Base-by-base conservation (phyloP, 78 protist species). In the Bodo saltans region DNA sequence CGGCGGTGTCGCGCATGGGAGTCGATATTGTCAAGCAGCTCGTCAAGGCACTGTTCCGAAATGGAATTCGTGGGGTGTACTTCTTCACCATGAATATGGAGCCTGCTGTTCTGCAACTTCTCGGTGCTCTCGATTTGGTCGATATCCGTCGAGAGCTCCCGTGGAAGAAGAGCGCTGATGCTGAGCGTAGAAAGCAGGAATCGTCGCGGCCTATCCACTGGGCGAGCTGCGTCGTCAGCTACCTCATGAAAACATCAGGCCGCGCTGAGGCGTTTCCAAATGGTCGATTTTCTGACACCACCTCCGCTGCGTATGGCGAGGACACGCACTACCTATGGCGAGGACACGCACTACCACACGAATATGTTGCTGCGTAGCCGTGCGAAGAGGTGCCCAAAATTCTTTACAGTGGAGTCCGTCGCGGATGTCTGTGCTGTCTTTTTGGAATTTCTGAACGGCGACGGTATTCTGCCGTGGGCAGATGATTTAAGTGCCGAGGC, bases 191-290 rank as follows among this genome's bases (percentile, higher is more conserved):
- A 72, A n/a, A 12, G 42, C 4, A 85, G 52, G 86, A 83, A 71
- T 74, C 84, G 41, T 89, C 88, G 71, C 85, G 93, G 0, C 93
- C 93, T 12, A 87, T 87, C 69, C 88, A 85, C 86, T 90, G 93
- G 93, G 82, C 90, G 37, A 88, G 88, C 87, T 33, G 91, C 38
- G 86, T 87, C 33, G 11, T 72, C 41, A 67, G 83, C 68, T 90
- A 90, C 88, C 38, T 85, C 39, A 1, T 92, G 92, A 75, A 97
- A 41, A 96, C 98, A 25, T 60, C 70, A 0, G 68, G 42, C 23
- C 95, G 99, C 98, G 99, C 95, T 80, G 97, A 97, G 39, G n/a
- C n/a, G n/a, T 95, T 90, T 74, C 99, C 99, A 42, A 97, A 97
- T 90, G 97, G 96, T 0, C 85, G 95, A 37, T 93, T 96, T 95